Percentiles rank a stretch among this genome's conserved stretches.
Conservation (phyloP, 2,329 filamentous ascomycete genomes). For the Botrytis squamosa region DNA sequence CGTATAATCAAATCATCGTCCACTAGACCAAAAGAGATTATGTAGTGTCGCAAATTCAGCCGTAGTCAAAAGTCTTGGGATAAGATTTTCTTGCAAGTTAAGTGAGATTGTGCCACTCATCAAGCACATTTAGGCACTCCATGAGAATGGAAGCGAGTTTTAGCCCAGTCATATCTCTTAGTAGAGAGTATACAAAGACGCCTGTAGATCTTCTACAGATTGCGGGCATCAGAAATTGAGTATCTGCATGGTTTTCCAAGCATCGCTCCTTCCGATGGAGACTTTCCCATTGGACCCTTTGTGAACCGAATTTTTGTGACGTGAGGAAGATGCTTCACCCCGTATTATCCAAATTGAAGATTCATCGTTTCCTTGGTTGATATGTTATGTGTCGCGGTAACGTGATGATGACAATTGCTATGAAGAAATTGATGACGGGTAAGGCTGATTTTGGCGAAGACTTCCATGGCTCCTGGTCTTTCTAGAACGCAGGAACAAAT, state of each 20-base stretch:
- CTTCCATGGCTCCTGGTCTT: conserved; percentile 8
- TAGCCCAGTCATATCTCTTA: conserved; percentile 13
- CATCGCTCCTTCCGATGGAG: neutral
- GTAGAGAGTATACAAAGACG: conserved; percentile 4
- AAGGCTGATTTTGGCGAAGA: conserved; percentile 20
- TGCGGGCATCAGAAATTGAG: conserved; percentile 17
- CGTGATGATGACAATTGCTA: neutral
- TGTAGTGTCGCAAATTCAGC: conserved; percentile 6
- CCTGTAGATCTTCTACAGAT: conserved; percentile 16
- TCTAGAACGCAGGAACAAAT: conserved; percentile 18
- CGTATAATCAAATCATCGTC: neutral
- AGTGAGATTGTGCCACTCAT: conserved; percentile 9
- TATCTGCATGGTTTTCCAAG: conserved; percentile 19
- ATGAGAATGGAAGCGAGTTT: conserved; percentile 10
- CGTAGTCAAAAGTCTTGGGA: neutral
- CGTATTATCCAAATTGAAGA: neutral
- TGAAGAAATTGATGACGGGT: conserved; percentile 5
- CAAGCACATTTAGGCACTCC: neutral
- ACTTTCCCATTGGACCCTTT: neutral
- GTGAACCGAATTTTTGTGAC: neutral
- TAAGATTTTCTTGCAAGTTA: neutral
- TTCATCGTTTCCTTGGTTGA: neutral
- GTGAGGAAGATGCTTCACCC: neutral
- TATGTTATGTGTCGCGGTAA: neutral
- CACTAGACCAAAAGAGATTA: neutral